Conservation (phyloP, 768 basidiomycete species). For the Collybia nuda region DNA sequence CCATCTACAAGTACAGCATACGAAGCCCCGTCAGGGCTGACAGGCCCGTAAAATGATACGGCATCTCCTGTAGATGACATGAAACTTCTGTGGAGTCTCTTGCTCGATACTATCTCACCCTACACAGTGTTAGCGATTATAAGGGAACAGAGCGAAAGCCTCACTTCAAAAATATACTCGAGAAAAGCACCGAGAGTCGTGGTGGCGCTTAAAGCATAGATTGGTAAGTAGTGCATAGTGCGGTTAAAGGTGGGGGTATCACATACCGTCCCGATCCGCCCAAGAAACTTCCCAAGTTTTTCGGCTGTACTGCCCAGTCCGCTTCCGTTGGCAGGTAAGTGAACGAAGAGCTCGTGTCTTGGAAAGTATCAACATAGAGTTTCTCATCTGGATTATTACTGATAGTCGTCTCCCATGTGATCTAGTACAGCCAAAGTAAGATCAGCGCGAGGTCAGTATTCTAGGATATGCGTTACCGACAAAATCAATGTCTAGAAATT, state of each 20-base stretch:
- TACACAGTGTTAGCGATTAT: too few relatives aligned
- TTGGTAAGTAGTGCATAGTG: background rate
- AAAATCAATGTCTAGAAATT: slow-evolving; percentile 47
- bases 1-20: slow-evolving; percentile 36
- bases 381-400: slow-evolving; percentile 19
- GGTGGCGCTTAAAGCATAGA: slow-evolving; percentile 27
- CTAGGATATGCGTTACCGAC: slow-evolving; percentile 24
- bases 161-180: slow-evolving; percentile 38
- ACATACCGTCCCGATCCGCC: slow-evolving; percentile 43
- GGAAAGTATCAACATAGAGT: slow-evolving; percentile 22
- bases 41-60: slow-evolving; percentile 44
- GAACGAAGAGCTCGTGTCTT: slow-evolving; percentile 37
- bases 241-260: background rate
- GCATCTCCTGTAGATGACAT: slow-evolving; percentile 31
- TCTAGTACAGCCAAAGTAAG: slow-evolving; percentile 13
- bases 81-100: too few relatives aligned
- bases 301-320: slow-evolving; percentile 32
- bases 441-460: background rate
- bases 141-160: slow-evolving; percentile 6
- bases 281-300: slow-evolving; percentile 32
- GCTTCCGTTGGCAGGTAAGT: slow-evolving; percentile 26
- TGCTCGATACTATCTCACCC: too few relatives aligned
- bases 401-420: slow-evolving; percentile 31
- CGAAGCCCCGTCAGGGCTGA: slow-evolving; percentile 30
- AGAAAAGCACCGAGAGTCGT: slow-evolving; percentile 26